Conservation (phyloP, 495 filamentous ascomycete genomes). For the Penicillium paxilli region DNA sequence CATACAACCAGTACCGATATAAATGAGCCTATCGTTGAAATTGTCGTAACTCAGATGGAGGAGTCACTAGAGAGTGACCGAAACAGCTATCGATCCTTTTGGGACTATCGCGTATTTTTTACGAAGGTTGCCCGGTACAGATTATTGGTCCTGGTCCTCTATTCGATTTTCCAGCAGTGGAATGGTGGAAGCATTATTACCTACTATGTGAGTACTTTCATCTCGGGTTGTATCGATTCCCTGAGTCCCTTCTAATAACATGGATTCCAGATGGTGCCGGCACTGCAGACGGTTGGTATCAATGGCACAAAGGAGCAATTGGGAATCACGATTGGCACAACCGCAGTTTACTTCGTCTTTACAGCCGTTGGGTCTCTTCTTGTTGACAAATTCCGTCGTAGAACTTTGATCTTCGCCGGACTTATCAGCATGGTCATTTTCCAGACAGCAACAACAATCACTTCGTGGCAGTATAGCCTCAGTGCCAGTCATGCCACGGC, state of each 20-base stretch:
- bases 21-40: slow-evolving; percentile 38
- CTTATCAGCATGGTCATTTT: slow-evolving; percentile 38
- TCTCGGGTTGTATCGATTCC: background rate
- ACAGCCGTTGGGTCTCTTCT: slow-evolving; percentile 37
- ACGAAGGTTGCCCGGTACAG: slow-evolving; percentile 34
- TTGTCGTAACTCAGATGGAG: slow-evolving; percentile 41
- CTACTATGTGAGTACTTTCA: slow-evolving; percentile 30
- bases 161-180: slow-evolving; percentile 47
- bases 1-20: slow-evolving; percentile 38
- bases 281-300: slow-evolving; percentile 36
- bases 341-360: slow-evolving; percentile 41
- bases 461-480: slow-evolving; percentile 37
- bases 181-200: slow-evolving; percentile 45
- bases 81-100: slow-evolving; percentile 26
- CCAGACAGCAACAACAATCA: slow-evolving; percentile 40
- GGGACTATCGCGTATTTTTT: slow-evolving; percentile 43
- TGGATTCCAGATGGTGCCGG: slow-evolving; percentile 33
- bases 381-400: slow-evolving; percentile 36
- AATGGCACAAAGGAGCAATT: slow-evolving; percentile 27
- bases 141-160: slow-evolving; percentile 37
- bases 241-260: slow-evolving; percentile 1
- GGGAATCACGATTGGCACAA: slow-evolving; percentile 40
- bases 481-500: slow-evolving; percentile 22
- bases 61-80: slow-evolving; percentile 35
- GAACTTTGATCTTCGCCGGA: slow-evolving; percentile 38